A percentile compares a stretch with the other conserved stretches of the same genome.
phyloP scores from a whole-genome alignment of 768 basidiomycete species.

The Macrolepiota dolichaula region DNA sequence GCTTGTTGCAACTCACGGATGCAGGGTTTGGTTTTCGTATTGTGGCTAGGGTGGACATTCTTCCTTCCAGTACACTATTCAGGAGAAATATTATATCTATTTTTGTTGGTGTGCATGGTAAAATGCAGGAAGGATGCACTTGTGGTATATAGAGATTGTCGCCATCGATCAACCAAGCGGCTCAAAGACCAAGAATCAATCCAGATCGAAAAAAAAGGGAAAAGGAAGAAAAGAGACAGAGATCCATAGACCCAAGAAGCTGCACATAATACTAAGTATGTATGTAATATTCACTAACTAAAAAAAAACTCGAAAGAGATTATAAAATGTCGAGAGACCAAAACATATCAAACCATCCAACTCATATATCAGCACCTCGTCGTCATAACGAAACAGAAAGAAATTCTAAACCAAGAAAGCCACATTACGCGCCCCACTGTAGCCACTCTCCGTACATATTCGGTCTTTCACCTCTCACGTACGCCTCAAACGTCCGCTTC shows the following conservation, averaged over 20 bases:
- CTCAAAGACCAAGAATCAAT: not conserved
- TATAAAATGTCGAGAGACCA: not conserved
- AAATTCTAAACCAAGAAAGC: not conserved
- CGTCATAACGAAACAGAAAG: too few species aligned
- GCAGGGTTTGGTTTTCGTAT: too few species aligned
- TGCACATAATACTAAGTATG: not conserved
- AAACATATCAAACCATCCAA: not conserved
- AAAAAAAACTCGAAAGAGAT: not conserved
- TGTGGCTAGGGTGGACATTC: too few species aligned
- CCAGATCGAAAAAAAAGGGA: not conserved
- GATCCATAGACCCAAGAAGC: not conserved
- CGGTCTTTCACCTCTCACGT: slow-evolving; percentile 79
- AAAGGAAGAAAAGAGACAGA: not conserved
- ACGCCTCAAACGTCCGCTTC: slow-evolving; percentile 93
- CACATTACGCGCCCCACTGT: slow-evolving; percentile 25
- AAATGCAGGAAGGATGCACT: too few species aligned
- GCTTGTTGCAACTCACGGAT: too few species aligned
- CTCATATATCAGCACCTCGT: not conserved
- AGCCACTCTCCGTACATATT: slow-evolving; percentile 91
- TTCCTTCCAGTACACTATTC: too few species aligned
- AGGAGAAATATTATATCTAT: too few species aligned
- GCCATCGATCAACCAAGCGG: too few species aligned
- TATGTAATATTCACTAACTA: not conserved
- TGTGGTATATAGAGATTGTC: too few species aligned
- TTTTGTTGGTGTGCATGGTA: too few species aligned